Evolutionary conservation across 208 protist species (phyloP).

Genomic region (Trypanosoma congolense): DNA sequence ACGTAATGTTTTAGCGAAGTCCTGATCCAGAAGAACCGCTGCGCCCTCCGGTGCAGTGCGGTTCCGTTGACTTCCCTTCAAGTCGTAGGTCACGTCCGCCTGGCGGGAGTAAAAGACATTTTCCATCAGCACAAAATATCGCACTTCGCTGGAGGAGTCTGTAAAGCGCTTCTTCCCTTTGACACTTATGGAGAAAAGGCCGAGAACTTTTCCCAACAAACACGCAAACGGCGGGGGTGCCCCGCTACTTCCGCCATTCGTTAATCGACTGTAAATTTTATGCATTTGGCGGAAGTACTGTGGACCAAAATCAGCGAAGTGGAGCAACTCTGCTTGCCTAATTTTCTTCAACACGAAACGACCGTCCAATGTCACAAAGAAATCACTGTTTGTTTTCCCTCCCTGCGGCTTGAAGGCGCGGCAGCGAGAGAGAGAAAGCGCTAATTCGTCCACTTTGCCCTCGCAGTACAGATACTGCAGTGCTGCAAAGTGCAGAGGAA

Average conservation of each 20-base stretch:
- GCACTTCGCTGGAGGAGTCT: slow-evolving; percentile 23
- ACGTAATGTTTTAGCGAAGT: slow-evolving; percentile 45
- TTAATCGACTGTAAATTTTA: slow-evolving; percentile 8
- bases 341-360: slow-evolving; percentile 71
- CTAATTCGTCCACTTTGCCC: slow-evolving; percentile 28
- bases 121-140: slow-evolving; percentile 67
- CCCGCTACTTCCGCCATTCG: slow-evolving; percentile 7
- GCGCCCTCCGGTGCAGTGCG: slow-evolving; percentile 47
- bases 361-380: slow-evolving; percentile 61
- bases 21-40: slow-evolving; percentile 61
- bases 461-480: slow-evolving; percentile 51
- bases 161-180: slow-evolving; percentile 13
- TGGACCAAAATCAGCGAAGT: slow-evolving; percentile 47
- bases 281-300: slow-evolving; percentile 63
- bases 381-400: slow-evolving; percentile 65
- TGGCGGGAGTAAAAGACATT: slow-evolving; percentile 35
- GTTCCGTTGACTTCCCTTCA: slow-evolving; percentile 86
- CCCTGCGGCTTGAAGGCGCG: slow-evolving; percentile 42
- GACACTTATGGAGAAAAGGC: slow-evolving; percentile 26
- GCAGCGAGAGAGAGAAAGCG: slow-evolving; percentile 49
- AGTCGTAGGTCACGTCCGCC: slow-evolving; percentile 41
- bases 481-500: slow-evolving; percentile 45
- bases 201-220: slow-evolving; percentile 31
- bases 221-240: neutral
- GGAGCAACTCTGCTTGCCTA: slow-evolving; percentile 59